Conservation (phyloP, 2,329 filamentous ascomycete genomes). For the Chrysoporthe cubensis region DNA sequence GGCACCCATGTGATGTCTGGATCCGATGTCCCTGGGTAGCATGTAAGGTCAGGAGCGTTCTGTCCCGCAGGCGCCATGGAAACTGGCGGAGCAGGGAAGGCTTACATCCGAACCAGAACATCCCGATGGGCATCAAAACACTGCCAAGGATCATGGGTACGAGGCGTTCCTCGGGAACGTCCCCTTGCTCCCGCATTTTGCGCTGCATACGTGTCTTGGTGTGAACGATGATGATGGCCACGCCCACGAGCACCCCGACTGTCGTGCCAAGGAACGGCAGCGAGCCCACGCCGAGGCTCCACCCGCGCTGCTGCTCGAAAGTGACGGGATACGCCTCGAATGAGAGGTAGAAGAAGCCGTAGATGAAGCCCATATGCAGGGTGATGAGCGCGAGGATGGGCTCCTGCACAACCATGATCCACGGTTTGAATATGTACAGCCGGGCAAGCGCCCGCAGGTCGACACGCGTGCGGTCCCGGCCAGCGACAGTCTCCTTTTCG, state of each 20-base stretch:
- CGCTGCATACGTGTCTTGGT: constrained; percentile 45
- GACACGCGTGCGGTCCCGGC: constrained; percentile 27
- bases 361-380: constrained; percentile 37
- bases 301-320: constrained; percentile 41
- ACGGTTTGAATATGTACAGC: constrained; percentile 32
- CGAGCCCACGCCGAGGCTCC: constrained; percentile 48
- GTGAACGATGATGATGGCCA: constrained; percentile 35
- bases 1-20: background rate
- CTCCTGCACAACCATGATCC: constrained; percentile 31
- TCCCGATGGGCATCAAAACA: background rate
- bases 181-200: constrained; percentile 31
- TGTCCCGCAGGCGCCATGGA: background rate
- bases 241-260: constrained; percentile 42
- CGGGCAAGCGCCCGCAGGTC: constrained; percentile 25
- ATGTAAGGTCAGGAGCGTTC: background rate
- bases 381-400: constrained; percentile 32
- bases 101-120: background rate
- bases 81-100: background rate
- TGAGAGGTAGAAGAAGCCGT: constrained; percentile 50
- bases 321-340: constrained; percentile 52
- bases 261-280: constrained; percentile 53
- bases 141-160: constrained; percentile 1
- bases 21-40: background rate
- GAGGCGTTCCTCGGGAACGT: background rate
- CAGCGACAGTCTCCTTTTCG: background rate